Conservation (phyloP, 148 eudicot species). For the Persicaria maculosa region DNA sequence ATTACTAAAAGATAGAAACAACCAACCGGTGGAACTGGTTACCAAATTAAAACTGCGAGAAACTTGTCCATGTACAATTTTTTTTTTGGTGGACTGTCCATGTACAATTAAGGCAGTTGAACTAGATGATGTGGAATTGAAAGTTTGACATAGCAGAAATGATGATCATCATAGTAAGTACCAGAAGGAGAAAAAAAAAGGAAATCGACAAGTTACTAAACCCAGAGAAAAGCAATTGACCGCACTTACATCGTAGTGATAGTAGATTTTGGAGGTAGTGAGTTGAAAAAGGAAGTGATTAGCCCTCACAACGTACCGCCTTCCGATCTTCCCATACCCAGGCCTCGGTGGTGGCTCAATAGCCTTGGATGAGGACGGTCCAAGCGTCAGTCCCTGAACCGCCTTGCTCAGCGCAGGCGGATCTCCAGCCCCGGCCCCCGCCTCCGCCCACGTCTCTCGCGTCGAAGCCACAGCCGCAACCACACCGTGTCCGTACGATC, state of each 20-base stretch:
- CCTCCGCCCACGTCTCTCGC: background rate
- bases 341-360: constrained; percentile 14
- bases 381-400: background rate
- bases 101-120: too few relatives aligned
- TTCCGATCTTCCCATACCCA: constrained; percentile 20
- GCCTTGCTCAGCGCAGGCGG: constrained; percentile 8
- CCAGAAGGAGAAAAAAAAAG: background rate
- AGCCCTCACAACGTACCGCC: constrained; percentile 14
- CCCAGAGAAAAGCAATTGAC: background rate
- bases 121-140: background rate
- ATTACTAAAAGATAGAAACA: background rate
- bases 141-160: background rate
- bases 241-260: constrained; percentile 21
- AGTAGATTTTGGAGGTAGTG: background rate
- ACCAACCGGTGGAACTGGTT: background rate
- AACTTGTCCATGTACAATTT: too few relatives aligned
- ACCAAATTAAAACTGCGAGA: background rate
- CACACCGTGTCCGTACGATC: constrained; percentile 1
- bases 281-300: constrained; percentile 18
- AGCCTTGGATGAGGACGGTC: background rate
- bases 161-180: background rate
- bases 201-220: background rate
- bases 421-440: background rate
- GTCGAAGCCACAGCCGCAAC: background rate
- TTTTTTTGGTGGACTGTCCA: too few relatives aligned